A percentile compares a stretch with the other conserved stretches of the same genome.
These are phyloP conservation scores for Mycosphaerella sp. DNA, from an alignment of 2,329 filamentous ascomycete genomes.

Conservation along the genomic window DNA sequence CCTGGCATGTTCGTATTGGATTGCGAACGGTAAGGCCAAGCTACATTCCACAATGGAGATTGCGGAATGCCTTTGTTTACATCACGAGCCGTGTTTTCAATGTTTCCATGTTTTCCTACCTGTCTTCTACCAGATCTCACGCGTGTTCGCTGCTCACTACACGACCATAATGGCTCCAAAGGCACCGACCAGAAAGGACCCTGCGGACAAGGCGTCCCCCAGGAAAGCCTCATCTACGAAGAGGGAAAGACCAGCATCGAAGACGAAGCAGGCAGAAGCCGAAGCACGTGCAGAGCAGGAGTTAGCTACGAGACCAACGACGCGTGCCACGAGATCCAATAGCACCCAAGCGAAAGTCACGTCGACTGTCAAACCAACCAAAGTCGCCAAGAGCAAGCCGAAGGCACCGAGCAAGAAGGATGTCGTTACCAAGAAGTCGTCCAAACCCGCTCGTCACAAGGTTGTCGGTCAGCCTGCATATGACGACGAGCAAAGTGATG, in stretches of 20 bases:
- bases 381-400: slow-evolving; percentile 2
- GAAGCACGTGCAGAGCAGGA: slow-evolving; percentile 1
- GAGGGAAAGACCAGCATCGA: slow-evolving; percentile 1
- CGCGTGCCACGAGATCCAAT: neutral
- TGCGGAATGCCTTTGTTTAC: slow-evolving; percentile 20
- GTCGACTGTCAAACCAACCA: neutral
- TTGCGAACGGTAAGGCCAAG: slow-evolving; percentile 10
- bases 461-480: neutral
- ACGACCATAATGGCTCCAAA: neutral
- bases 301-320: neutral
- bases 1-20: neutral
- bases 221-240: slow-evolving; percentile 10
- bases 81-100: neutral
- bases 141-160: neutral
- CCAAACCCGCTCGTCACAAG: neutral
- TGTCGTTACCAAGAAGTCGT: neutral
- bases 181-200: neutral
- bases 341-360: slow-evolving; percentile 5
- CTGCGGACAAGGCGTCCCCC: slow-evolving; percentile 1
- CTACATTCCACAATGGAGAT: slow-evolving; percentile 19
- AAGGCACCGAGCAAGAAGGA: neutral
- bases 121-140: neutral
- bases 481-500: too few species aligned
- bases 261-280: slow-evolving; percentile 6
- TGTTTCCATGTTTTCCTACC: neutral